These are phyloP conservation scores for Colletotrichum higginsianum DNA, from an alignment of 2,329 filamentous ascomycete genomes.

Conservation along the genomic window DNA sequence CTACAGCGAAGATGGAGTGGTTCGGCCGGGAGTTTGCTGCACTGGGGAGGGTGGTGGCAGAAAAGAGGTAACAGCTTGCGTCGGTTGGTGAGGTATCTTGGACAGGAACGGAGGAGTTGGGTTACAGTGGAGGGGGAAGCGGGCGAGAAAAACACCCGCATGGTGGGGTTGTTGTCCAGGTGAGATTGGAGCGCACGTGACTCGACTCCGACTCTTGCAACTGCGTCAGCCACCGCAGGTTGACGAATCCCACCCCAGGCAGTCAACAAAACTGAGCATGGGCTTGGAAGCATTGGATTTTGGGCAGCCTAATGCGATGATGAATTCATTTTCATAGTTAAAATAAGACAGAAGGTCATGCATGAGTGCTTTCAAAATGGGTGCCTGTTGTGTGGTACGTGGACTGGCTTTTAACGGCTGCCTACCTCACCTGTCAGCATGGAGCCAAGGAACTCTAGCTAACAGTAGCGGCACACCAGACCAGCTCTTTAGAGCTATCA, in stretches of 20 bases:
- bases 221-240: constrained; percentile 41
- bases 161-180: constrained; percentile 45
- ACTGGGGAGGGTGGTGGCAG: constrained; percentile 38
- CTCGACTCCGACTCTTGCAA: background rate
- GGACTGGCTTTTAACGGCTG: background rate
- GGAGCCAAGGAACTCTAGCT: constrained; percentile 10
- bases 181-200: constrained; percentile 44
- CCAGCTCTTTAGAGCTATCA: background rate
- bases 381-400: constrained; percentile 11
- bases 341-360: background rate
- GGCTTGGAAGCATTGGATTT: background rate
- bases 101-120: constrained; percentile 43
- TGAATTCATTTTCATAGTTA: constrained; percentile 1
- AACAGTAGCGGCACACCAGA: background rate
- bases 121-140: constrained; percentile 42
- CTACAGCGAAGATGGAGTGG: constrained; percentile 32
- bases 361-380: background rate
- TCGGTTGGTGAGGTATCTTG: constrained; percentile 43
- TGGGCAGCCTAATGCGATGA: background rate
- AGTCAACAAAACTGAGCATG: constrained; percentile 22
- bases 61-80: constrained; percentile 43
- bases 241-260: constrained; percentile 43
- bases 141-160: constrained; percentile 45
- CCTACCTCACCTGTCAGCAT: constrained; percentile 12
- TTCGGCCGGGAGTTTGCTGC: constrained; percentile 36